Conservation (phyloP, 176 grass and related monocot species). For the Oryza nivara region DNA sequence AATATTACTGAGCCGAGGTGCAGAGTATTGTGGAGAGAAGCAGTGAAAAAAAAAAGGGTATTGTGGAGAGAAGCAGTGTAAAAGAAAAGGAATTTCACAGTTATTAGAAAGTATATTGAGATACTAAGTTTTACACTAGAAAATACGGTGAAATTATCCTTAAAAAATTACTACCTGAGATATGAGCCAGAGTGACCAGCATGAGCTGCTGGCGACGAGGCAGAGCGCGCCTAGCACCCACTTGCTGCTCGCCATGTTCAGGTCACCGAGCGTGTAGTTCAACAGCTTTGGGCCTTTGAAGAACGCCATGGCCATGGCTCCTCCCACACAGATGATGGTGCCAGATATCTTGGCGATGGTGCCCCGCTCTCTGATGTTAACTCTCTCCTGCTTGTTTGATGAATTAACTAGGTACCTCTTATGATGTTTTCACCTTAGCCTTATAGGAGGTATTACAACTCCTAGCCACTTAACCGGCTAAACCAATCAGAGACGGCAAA, state of each 20-base stretch:
- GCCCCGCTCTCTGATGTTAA: constrained; percentile 42
- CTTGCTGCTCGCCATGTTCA: neutral
- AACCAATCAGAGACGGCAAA: too few species aligned
- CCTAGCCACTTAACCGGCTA: too few species aligned
- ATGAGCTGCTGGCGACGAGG: constrained; percentile 58
- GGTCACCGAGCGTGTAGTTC: neutral
- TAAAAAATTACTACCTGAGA: constrained; percentile 40
- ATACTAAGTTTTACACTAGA: too few species aligned
- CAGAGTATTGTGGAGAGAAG: too few species aligned
- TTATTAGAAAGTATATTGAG: too few species aligned
- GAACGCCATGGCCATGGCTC: constrained; percentile 67
- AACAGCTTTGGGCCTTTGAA: constrained; percentile 63
- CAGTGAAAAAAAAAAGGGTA: neutral
- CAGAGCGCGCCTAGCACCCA: constrained; percentile 46
- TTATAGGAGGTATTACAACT: too few species aligned
- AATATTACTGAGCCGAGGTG: too few species aligned
- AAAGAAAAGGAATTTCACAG: too few species aligned
- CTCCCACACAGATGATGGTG: constrained; percentile 56
- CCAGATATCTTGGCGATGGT: constrained; percentile 68
- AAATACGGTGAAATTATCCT: too few species aligned
- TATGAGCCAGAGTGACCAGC: constrained; percentile 83
- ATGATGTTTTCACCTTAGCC: too few species aligned
- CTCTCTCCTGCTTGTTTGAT: constrained; percentile 45
- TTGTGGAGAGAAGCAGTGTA: neutral
- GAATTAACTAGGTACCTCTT: too few species aligned